Percentiles rank a stretch among this genome's conserved stretches.
Evolutionary conservation across 805 yeast species (phyloP).

Genomic region (Saccharomycopsis javanensis): DNA sequence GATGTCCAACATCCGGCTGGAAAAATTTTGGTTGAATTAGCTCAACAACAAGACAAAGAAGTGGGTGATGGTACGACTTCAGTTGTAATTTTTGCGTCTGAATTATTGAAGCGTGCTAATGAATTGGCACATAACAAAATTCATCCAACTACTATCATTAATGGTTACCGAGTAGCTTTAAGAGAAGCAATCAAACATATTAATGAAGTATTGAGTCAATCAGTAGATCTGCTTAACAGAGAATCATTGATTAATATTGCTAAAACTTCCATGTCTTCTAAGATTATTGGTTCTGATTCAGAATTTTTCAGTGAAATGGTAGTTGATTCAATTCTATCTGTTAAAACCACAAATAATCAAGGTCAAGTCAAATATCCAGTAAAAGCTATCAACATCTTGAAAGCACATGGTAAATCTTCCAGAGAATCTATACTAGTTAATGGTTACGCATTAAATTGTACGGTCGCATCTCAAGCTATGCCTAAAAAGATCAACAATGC

Average conservation of each 20-base stretch:
- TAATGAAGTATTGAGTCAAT: constrained; percentile 70
- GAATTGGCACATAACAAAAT: constrained; percentile 87
- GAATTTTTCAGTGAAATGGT: constrained; percentile 85
- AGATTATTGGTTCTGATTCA: constrained; percentile 89
- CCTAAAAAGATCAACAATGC: constrained; percentile 58
- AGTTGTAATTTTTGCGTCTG: constrained; percentile 93
- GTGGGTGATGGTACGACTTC: constrained; percentile 98
- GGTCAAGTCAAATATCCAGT: constrained; percentile 92
- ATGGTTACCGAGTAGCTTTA: constrained; percentile 90
- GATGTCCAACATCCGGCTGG: constrained; percentile 99
- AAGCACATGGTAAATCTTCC: constrained; percentile 94
- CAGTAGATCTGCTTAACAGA: constrained; percentile 70
- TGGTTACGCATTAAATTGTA: constrained; percentile 95
- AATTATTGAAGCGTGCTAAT: constrained; percentile 83
- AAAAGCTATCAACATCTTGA: constrained; percentile 90
- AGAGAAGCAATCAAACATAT: constrained; percentile 85
- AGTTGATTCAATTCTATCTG: constrained; percentile 92
- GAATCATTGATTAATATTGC: constrained; percentile 86
- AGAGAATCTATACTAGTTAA: constrained; percentile 76
- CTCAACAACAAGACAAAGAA: constrained; percentile 97
- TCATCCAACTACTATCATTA: constrained; percentile 96
- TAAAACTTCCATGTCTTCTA: constrained; percentile 93
- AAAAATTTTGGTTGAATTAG: constrained; percentile 89
- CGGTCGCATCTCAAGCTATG: constrained; percentile 97
- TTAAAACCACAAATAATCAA: constrained; percentile 76